Evolutionary conservation across 495 filamentous ascomycete species (phyloP), one percentile per base, ranked within the genome.

Genomic region (Neurospora africana): DNA sequence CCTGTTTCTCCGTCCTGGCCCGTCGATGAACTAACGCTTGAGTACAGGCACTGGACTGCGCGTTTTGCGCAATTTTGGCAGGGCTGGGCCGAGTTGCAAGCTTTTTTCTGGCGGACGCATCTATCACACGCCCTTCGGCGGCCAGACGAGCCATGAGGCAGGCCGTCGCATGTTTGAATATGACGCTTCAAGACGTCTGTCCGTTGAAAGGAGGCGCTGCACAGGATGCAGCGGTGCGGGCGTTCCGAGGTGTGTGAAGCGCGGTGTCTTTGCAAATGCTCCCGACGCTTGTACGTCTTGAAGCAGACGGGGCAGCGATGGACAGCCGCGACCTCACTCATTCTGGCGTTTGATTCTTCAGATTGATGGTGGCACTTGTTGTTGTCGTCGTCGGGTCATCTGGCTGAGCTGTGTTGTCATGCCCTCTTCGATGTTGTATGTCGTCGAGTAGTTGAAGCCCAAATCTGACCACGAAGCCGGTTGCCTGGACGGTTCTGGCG

Each of bases 211-310:
- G 77, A 74, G 23, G 78, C 78, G 40, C 71, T 75, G 65, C 78
- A 79, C 27, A 78, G 69, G 21, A 74, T 67, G 73, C 78, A 78
- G 35, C 78, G 75, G 68, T 79, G 78, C 39, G 76, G 78, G 6
- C 78, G 75, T 68, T 78, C 75, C 8, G 73, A 68, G 19, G 71
- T 78, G 74, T 79, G 78, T 27, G 78, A 71, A 73, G 72, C 71
- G 58, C 76, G 76, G 30, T 79, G 78, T 67, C 78, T 75, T 40
- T 79, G 78, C 7, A 79, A 44, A 38, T 79, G 78, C 71, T 79
- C 78, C n/a, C 78, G 75, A 33, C 78, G 71, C 74, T 78, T 79
- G 76, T 79, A 79, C 5, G 75, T 78, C 73, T 79, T 79, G 75
- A 74, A 78, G 74, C 78, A 79, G 17, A 79, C 73, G 21, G 72